Conservation (phyloP, 768 basidiomycete genomes). For the Suillus sp. region DNA sequence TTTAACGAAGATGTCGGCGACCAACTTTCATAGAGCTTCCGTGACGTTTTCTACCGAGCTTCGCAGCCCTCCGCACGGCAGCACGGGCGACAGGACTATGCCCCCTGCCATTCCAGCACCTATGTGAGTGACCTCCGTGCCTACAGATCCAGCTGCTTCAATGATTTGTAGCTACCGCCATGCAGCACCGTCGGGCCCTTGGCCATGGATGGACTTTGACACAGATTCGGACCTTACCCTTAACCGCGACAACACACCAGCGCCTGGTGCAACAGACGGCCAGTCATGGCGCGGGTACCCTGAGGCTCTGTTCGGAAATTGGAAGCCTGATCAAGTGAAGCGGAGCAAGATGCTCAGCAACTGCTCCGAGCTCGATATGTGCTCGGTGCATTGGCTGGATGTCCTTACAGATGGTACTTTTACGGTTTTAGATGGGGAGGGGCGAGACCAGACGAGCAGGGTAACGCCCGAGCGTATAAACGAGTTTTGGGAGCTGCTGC, state of each 20-base stretch:
- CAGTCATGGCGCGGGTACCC: slow-evolving; percentile 41
- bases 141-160: neutral
- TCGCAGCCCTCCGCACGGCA: neutral
- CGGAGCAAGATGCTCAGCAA: slow-evolving; percentile 30
- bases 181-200: slow-evolving; percentile 42
- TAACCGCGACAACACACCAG: neutral
- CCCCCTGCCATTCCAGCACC: slow-evolving; percentile 4
- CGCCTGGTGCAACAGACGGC: neutral
- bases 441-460: slow-evolving; percentile 9
- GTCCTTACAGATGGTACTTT: slow-evolving; percentile 23
- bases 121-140: neutral
- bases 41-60: neutral
- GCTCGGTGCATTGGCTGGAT: slow-evolving; percentile 27
- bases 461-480: slow-evolving; percentile 22
- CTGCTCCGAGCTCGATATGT: slow-evolving; percentile 17
- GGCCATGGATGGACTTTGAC: slow-evolving; percentile 45
- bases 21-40: neutral
- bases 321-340: slow-evolving; percentile 43
- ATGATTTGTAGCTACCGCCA: slow-evolving; percentile 33
- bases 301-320: slow-evolving; percentile 49
- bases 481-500: slow-evolving; percentile 34
- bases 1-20: neutral
- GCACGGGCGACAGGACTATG: neutral
- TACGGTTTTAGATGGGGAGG: slow-evolving; percentile 12
- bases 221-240: slow-evolving; percentile 21